These are phyloP conservation scores for Ophiostoma perfectum DNA, from an alignment of 2,329 filamentous ascomycete species.

Conservation along the genomic window DNA sequence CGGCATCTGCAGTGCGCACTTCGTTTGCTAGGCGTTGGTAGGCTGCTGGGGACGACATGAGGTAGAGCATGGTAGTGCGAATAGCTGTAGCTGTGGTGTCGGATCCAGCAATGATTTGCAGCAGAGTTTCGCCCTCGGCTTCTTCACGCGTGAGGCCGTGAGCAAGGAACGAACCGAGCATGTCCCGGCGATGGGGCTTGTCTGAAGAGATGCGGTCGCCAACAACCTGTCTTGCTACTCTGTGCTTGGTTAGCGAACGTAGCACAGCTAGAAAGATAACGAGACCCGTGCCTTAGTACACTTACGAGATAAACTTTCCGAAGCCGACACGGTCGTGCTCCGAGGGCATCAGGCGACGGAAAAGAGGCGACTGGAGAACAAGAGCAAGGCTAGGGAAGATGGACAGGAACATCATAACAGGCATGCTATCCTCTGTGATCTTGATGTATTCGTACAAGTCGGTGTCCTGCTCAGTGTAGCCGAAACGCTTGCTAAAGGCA, in stretches of 20 bases:
- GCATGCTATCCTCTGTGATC: slow-evolving; percentile 34
- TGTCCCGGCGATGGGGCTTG: slow-evolving; percentile 32
- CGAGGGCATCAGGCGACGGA: slow-evolving; percentile 40
- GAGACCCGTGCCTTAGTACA: slow-evolving; percentile 22
- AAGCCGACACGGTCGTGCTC: slow-evolving; percentile 38
- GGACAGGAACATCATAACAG: slow-evolving; percentile 33
- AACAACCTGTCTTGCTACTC: slow-evolving; percentile 28
- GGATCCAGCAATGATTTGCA: slow-evolving; percentile 35
- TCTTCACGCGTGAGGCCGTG: slow-evolving; percentile 38
- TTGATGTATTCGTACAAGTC: slow-evolving; percentile 44
- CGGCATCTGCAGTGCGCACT: slow-evolving; percentile 34
- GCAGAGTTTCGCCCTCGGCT: slow-evolving; percentile 42
- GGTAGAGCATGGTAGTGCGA: slow-evolving; percentile 29
- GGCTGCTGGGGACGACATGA: slow-evolving; percentile 28
- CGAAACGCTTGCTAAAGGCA: slow-evolving; percentile 46
- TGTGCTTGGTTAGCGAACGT: background rate
- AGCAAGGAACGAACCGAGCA: slow-evolving; percentile 40
- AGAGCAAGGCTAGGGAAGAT: slow-evolving; percentile 40
- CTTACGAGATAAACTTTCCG: slow-evolving; percentile 36
- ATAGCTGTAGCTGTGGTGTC: slow-evolving; percentile 33
- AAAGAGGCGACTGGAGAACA: slow-evolving; percentile 39
- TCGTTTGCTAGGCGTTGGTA: slow-evolving; percentile 31
- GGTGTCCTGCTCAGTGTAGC: slow-evolving; percentile 41
- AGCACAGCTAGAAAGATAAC: slow-evolving; percentile 1
- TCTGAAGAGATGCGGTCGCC: slow-evolving; percentile 19